Percentiles rank a stretch among this genome's conserved stretches.
These are phyloP conservation scores for Lachnellula suecica DNA, from an alignment of 2,329 filamentous ascomycete genomes.

Conservation along the genomic window DNA sequence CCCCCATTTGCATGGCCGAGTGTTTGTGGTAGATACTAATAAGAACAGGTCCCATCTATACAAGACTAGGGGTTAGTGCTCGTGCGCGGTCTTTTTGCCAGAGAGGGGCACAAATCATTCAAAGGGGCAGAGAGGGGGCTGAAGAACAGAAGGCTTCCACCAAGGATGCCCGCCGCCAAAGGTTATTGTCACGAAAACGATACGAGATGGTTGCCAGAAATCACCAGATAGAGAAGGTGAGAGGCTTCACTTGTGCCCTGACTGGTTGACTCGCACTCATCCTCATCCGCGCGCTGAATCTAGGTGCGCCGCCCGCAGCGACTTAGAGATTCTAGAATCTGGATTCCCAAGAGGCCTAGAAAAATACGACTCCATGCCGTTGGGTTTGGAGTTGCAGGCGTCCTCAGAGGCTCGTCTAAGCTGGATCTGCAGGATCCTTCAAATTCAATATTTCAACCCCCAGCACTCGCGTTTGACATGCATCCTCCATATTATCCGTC, in stretches of 20 bases:
- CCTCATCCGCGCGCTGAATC: neutral
- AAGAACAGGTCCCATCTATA: conserved; percentile 18
- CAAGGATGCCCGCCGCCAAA: too few relatives aligned
- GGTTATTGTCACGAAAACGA: conserved; percentile 1
- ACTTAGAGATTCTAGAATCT: too few relatives aligned
- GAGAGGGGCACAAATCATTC: neutral
- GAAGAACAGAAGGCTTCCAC: neutral
- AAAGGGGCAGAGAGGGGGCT: neutral
- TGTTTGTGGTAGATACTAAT: conserved; percentile 22
- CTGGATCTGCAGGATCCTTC: conserved; percentile 21
- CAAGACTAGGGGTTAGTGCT: conserved; percentile 11
- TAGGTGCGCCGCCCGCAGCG: too few relatives aligned
- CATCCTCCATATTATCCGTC: conserved; percentile 21
- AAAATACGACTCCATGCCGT: conserved; percentile 13
- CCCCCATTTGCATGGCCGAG: neutral
- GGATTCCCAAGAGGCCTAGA: neutral
- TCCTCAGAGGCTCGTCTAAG: conserved; percentile 9
- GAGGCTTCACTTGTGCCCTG: neutral
- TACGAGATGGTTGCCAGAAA: conserved; percentile 4
- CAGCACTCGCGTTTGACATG: conserved; percentile 11
- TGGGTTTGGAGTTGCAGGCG: conserved; percentile 21
- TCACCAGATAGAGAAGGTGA: conserved; percentile 8
- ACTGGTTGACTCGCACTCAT: conserved; percentile 3
- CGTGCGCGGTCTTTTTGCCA: conserved; percentile 6
- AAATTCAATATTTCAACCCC: conserved; percentile 24